Percentiles rank a stretch among this genome's conserved stretches.
phyloP scores from a whole-genome alignment of 768 basidiomycete genomes.

The Serendipita indica region DNA sequence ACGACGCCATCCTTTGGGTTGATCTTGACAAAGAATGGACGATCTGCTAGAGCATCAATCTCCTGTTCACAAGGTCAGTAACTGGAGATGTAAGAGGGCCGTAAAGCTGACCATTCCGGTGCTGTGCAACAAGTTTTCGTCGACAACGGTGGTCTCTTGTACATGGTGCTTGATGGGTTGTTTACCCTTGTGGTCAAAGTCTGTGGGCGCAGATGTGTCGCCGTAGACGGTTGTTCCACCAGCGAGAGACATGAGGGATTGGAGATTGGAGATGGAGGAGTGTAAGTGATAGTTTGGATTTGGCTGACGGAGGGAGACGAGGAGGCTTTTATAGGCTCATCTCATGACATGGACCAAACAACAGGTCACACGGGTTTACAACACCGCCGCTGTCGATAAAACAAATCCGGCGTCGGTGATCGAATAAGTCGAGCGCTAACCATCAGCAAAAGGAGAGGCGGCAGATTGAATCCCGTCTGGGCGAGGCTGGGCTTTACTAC shows the following conservation, averaged over 20 bases:
- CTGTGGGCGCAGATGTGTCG: not conserved
- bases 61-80: conserved; percentile 15
- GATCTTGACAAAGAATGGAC: conserved; percentile 60
- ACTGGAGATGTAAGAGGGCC: not conserved
- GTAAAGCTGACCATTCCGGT: not conserved
- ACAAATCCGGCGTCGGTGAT: not conserved
- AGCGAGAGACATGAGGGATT: conserved; percentile 11
- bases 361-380: not conserved
- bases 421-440: not conserved
- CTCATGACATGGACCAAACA: too few species aligned
- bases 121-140: not conserved
- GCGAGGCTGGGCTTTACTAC: too few species aligned
- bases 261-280: not conserved
- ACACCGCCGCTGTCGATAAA: not conserved
- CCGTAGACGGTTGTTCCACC: conserved; percentile 15
- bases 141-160: not conserved
- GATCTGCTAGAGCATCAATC: conserved; percentile 29
- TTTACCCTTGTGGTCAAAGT: not conserved
- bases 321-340: too few species aligned
- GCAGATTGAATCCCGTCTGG: not conserved
- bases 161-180: not conserved
- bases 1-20: conserved; percentile 45
- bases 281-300: not conserved
- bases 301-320: too few species aligned
- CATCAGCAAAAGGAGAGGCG: not conserved